Evolutionary conservation across 2,329 filamentous ascomycete genomes (phyloP).

Genomic region (Coniella lustricola): DNA sequence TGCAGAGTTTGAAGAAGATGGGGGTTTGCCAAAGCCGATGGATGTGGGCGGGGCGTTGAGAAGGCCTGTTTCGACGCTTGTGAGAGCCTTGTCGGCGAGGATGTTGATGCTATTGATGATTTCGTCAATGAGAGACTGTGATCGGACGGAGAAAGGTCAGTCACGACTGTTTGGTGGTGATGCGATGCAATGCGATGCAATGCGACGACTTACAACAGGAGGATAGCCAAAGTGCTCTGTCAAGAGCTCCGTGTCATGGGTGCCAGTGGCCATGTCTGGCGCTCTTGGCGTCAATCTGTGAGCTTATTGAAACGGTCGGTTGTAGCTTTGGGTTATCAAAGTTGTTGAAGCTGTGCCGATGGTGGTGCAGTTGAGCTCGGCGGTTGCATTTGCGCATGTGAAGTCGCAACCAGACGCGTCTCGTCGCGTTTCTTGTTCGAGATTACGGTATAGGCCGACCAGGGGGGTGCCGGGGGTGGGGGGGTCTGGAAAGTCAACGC

Average conservation of each 20-base stretch:
- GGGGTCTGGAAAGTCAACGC: not conserved
- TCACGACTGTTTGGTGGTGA: not conserved
- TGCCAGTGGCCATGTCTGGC: slow-evolving; percentile 24
- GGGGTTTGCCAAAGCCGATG: slow-evolving; percentile 63
- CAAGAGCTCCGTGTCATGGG: slow-evolving; percentile 59
- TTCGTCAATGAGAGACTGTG: slow-evolving; percentile 86
- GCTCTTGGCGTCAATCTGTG: too few relatives aligned
- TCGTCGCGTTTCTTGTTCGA: slow-evolving; percentile 1
- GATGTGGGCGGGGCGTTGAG: slow-evolving; percentile 63
- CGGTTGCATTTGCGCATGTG: too few relatives aligned
- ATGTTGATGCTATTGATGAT: slow-evolving; percentile 97
- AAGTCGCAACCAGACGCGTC: slow-evolving; percentile 7
- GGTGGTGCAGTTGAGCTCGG: too few relatives aligned
- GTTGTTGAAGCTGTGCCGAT: too few relatives aligned
- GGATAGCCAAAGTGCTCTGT: slow-evolving; percentile 96
- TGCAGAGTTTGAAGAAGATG: not conserved
- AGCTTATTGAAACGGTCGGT: not conserved
- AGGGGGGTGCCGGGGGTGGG: slow-evolving; percentile 1
- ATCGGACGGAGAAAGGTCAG: not conserved
- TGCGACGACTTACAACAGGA: slow-evolving; percentile 65
- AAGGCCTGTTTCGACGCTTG: slow-evolving; percentile 78
- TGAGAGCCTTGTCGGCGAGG: slow-evolving; percentile 81
- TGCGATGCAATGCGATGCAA: not conserved
- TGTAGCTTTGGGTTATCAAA: too few relatives aligned
- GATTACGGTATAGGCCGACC: too few relatives aligned